phyloP scores from a whole-genome alignment of 1,139 yeast genomes.

The Saccharomycopsis phalli region DNA sequence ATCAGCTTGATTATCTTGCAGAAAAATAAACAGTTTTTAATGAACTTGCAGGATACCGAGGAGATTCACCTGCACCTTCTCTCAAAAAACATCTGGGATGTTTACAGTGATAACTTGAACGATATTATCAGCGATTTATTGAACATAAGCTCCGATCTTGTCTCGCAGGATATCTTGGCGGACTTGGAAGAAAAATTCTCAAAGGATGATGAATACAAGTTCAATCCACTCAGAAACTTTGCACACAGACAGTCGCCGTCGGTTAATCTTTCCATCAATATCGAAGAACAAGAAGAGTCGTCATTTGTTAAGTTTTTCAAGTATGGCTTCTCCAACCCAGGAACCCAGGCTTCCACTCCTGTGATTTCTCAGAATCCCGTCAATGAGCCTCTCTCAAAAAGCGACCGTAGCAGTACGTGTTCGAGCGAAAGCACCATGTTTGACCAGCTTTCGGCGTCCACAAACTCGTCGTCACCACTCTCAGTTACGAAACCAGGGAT shows the following conservation, averaged over 20 bases:
- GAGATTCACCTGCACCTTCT: conserved; percentile 52
- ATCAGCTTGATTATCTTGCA: conserved; percentile 48
- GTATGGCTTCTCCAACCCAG: conserved; percentile 15
- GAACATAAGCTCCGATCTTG: conserved; percentile 10
- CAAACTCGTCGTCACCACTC: neutral
- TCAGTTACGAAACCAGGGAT: neutral
- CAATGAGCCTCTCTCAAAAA: neutral
- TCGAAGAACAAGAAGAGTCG: conserved; percentile 11
- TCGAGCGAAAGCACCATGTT: neutral
- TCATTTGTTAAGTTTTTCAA: conserved; percentile 16
- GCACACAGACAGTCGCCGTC: conserved; percentile 10
- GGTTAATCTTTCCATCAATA: conserved; percentile 8
- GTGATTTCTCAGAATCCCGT: neutral
- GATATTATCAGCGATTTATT: conserved; percentile 38
- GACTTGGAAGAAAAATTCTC: conserved; percentile 13
- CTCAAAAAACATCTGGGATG: conserved; percentile 44
- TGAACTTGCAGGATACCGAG: conserved; percentile 49
- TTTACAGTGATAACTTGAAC: conserved; percentile 38
- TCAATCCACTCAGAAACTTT: conserved; percentile 4
- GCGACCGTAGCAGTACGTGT: neutral
- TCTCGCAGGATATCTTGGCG: conserved; percentile 9
- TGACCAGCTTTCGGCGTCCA: conserved; percentile 1
- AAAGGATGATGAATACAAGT: neutral
- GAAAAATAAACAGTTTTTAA: conserved; percentile 43
- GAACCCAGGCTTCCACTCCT: neutral